These are phyloP conservation scores for Chamaecrista fasciculata DNA, from an alignment of 306 rosid species.

Conservation along the genomic window DNA sequence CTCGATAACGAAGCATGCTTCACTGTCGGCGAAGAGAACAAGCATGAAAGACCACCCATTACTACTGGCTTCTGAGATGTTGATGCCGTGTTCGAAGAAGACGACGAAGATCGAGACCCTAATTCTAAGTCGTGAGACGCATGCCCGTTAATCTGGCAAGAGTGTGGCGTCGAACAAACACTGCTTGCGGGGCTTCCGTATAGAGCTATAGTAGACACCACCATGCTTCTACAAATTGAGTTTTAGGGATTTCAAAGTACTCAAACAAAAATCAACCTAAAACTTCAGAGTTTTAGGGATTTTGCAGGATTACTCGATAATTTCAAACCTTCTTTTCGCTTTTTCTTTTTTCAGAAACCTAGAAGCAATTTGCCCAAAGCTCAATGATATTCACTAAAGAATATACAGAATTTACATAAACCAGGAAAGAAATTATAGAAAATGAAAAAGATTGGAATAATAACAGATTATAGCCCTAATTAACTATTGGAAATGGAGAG, in stretches of 20 bases:
- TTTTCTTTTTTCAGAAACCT: background rate
- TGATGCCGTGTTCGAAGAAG: constrained; percentile 58
- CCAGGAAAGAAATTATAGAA: background rate
- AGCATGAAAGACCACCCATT: constrained; percentile 70
- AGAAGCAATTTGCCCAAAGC: background rate
- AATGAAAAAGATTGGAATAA: constrained; percentile 19
- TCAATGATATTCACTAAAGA: constrained; percentile 9
- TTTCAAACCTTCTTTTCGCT: background rate
- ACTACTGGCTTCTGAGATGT: constrained; percentile 67
- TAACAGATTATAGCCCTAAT: constrained; percentile 32
- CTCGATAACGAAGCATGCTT: constrained; percentile 55
- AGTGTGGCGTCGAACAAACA: constrained; percentile 71
- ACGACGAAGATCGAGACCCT: constrained; percentile 65
- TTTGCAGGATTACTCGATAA: background rate
- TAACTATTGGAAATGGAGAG: constrained; percentile 36
- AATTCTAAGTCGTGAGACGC: constrained; percentile 71
- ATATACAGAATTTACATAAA: constrained; percentile 28
- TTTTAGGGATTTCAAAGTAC: constrained; percentile 28
- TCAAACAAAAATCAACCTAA: background rate
- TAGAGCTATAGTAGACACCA: constrained; percentile 80
- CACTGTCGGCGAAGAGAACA: constrained; percentile 68
- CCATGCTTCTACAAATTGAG: constrained; percentile 45
- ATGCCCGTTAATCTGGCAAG: constrained; percentile 70
- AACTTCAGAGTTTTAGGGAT: background rate
- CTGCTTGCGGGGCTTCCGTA: constrained; percentile 83